Conservation (phyloP, 1,284 basidiomycete species). For the Vanrija pseudolonga region DNA sequence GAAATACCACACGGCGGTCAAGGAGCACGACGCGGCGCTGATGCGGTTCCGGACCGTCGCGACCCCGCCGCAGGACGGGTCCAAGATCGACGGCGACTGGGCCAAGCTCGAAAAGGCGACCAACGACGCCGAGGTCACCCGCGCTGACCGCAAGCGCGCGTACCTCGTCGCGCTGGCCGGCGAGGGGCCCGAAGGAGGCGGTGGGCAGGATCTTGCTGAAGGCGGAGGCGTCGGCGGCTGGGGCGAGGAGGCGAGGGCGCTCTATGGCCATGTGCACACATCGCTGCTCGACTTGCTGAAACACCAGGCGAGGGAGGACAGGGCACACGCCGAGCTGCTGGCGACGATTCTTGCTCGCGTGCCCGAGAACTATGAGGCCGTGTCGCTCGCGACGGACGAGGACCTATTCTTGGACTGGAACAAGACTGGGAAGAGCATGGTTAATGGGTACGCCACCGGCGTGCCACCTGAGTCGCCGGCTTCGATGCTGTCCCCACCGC, state of each 20-base stretch:
- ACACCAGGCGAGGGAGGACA: conserved; percentile 22
- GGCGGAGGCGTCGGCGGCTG: conserved; percentile 18
- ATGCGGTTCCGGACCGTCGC: conserved; percentile 8
- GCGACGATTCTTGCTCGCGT: conserved; percentile 11
- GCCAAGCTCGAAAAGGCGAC: conserved; percentile 12
- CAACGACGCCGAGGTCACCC: conserved; percentile 9
- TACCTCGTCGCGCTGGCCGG: conserved; percentile 20
- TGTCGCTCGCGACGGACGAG: conserved; percentile 17
- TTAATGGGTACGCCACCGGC: background rate
- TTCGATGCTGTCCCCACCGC: too few relatives aligned
- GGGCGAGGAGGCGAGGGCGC: conserved; percentile 21
- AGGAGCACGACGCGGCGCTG: conserved; percentile 9
- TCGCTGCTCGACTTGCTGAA: conserved; percentile 14
- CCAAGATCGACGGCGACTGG: conserved; percentile 7
- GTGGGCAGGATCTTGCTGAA: conserved; percentile 11
- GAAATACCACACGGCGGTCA: conserved; percentile 14
- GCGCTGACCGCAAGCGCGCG: conserved; percentile 17
- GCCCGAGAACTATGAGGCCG: conserved; percentile 7
- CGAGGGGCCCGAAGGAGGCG: conserved; percentile 17
- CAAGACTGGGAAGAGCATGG: background rate
- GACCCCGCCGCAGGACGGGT: background rate
- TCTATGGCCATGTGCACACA: conserved; percentile 17
- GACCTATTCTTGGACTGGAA: conserved; percentile 32
- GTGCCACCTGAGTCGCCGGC: background rate
- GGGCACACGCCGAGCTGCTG: conserved; percentile 12